Evolutionary conservation across 371 early-diverging fungal species (phyloP).

Genomic region (Encephalitozoon cuniculi): DNA sequence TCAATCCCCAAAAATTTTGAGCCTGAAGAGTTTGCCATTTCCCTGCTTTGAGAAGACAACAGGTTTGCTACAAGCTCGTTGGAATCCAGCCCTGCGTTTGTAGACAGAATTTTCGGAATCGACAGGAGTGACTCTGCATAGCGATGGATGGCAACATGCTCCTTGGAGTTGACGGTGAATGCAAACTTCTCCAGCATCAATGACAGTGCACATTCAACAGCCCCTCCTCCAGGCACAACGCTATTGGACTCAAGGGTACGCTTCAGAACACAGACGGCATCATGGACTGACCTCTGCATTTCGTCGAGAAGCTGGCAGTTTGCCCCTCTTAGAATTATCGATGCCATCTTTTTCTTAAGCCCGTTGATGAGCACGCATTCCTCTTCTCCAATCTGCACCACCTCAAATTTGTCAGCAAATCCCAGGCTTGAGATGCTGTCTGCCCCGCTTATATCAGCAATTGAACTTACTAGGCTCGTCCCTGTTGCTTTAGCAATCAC

Average conservation of each 20-base stretch:
- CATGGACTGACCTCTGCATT: slow-evolving; percentile 96
- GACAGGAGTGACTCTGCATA: slow-evolving; percentile 87
- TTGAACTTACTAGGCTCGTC: slow-evolving; percentile 81
- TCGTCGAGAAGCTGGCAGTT: slow-evolving; percentile 92
- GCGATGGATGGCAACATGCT: slow-evolving; percentile 93
- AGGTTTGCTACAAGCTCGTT: slow-evolving; percentile 81
- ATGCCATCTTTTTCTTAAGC: slow-evolving; percentile 69
- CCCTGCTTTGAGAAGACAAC: slow-evolving; percentile 27
- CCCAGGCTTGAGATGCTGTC: slow-evolving; percentile 87
- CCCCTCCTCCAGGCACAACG: slow-evolving; percentile 97
- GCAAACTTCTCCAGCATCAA: slow-evolving; percentile 94
- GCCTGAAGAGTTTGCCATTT: slow-evolving; percentile 61
- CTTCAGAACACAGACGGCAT: slow-evolving; percentile 90
- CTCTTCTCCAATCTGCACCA: slow-evolving; percentile 67
- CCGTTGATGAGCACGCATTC: slow-evolving; percentile 90
- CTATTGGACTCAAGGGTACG: slow-evolving; percentile 87
- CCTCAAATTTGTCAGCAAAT: slow-evolving; percentile 76
- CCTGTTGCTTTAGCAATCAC: slow-evolving; percentile 92
- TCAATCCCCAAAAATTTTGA: slow-evolving; percentile 72
- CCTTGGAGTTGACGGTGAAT: slow-evolving; percentile 68
- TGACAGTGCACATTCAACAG: slow-evolving; percentile 89
- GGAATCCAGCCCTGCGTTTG: slow-evolving; percentile 95
- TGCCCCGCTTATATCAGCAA: slow-evolving; percentile 90
- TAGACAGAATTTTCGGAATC: slow-evolving; percentile 91
- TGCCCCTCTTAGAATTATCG: slow-evolving; percentile 84